Base-by-base conservation (phyloP, 2,329 filamentous ascomycete genomes). In the Colletotrichum scovillei region DNA sequence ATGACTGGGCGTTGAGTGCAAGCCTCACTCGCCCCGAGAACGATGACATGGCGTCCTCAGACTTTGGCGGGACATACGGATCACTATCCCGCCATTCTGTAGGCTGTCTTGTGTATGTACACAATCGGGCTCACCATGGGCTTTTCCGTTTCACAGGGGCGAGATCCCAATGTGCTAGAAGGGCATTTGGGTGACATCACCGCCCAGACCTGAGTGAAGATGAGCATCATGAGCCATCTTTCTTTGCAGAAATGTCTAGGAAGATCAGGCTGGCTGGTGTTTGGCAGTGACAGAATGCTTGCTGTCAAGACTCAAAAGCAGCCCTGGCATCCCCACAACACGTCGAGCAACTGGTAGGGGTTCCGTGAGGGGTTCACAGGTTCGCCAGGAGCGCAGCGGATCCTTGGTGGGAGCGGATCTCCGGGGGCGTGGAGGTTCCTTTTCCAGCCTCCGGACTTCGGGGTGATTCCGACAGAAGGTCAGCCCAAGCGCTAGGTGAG, bases 391-490 rank as follows among this genome's bases (percentile, higher is more conserved):
- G 64, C 66, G 70, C 67, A 65, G 70, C 66, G 35, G 70, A 60
- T 42, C 70, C 66, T 38, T 32, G n/a, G 35, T 30, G 56, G 28
- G 66, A 60, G 70, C 66, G 70, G 70, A 73, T 69, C 66, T 70
- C 66, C 66, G 70, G 70, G 70, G 70, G 66, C 70, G 52, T 73
- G 46, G 70, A 70, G 60, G 70, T 46, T 56, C 49, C 55, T 32
- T 30, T 65, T 35, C 56, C 67, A 65, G 55, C 70, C 67, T 70
- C 66, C 70, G 60, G 70, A 70, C 70, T 73, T 73, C 55, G 70
- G 70, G 67, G 67, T 65, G 66, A 32, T 64, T 69, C 53, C 59
- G 64, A 42, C 38, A 69, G 67, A 28, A 8, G 22, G 68, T 28
- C 64, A 63, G 58, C 59, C 59, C 42, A 70, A 70, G 55, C 70